These are phyloP conservation scores for Coniochaeta sp. DNA, from an alignment of 2,329 filamentous ascomycete genomes.

Conservation along the genomic window DNA sequence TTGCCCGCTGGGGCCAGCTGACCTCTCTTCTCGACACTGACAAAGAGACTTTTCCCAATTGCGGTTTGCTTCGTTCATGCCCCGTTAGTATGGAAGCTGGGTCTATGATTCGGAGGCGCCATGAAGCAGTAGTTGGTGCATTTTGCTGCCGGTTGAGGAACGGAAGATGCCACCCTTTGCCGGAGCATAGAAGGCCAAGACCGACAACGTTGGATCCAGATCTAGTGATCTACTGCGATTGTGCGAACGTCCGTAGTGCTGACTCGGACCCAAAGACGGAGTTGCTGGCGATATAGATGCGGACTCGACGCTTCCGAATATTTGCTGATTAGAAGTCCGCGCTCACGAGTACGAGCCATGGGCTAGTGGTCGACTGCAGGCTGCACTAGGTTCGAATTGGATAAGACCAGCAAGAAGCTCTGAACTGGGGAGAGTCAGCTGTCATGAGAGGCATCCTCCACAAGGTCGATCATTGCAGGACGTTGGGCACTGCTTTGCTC, in stretches of 20 bases:
- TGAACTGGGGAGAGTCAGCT: too few species aligned
- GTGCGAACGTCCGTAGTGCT: not conserved
- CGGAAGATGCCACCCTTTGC: conserved; percentile 9
- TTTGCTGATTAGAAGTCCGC: not conserved
- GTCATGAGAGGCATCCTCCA: too few species aligned
- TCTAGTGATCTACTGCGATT: not conserved
- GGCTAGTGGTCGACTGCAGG: not conserved
- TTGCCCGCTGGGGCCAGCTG: not conserved
- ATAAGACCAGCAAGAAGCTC: too few species aligned
- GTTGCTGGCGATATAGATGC: not conserved
- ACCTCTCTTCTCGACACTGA: not conserved
- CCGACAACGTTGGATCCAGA: not conserved
- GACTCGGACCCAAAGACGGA: not conserved
- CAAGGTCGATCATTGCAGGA: not conserved
- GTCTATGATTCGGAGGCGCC: not conserved
- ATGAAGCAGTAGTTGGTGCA: not conserved
- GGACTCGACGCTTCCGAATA: not conserved
- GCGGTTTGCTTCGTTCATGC: not conserved
- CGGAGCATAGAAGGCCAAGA: conserved; percentile 2
- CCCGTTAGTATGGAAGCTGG: not conserved
- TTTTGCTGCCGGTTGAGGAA: conserved; percentile 5
- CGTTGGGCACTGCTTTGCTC: not conserved
- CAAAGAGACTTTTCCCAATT: not conserved
- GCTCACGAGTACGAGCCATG: not conserved
- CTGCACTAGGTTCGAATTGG: not conserved